Base-by-base conservation (phyloP, 1,284 basidiomycete species). In the Ceratobasidium sp. region DNA sequence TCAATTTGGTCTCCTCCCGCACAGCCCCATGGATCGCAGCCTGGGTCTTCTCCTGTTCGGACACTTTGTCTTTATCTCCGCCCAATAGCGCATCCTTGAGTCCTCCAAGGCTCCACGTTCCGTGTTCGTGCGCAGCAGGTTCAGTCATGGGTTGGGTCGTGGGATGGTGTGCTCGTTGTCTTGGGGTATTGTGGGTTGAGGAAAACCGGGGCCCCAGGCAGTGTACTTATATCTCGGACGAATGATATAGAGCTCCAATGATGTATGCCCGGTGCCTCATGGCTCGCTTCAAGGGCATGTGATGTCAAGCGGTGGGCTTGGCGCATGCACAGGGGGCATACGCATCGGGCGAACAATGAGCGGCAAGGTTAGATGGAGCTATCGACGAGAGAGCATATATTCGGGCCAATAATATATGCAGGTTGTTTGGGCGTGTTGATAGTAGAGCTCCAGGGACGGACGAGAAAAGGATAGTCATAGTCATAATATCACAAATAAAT, bases 1-100 rank as follows among this genome's bases (percentile, higher is more conserved):
- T 71, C 37, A 71, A 19, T 27, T 71, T 71, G 53, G 66, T 71
- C 43, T 71, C 66, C 54, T 71, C 66, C 13, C 66, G 53, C 41
- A 71, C 53, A 29, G 66, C 66, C 24, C 54, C 66, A 29, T 71
- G 53, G 29, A 71, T 43, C 27, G 54, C 46, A 31, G 66, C 66
- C 39, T 71, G 66, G 0, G 46, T 58, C 66, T 71, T 59, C 34
- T 71, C 66, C 39, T 56, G 48, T 22, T 56, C 49, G 2, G 66
- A 46, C 11, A 49, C 39, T 11, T 71, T 71, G 14, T 59, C 64
- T 27, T 66, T 66, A 31, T 66, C 46, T 31, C 48, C 64, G 24
- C 66, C 53, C 66, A 71, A 31, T 2, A 71, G n/a, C 16, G 66
- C 53, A 22, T 71, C 41, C 54, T 71, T 71, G 24, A 71, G 53